A percentile compares a stretch with the other conserved stretches of the same genome.
Evolutionary conservation across 202 grass and related monocot species (phyloP).

Genomic region (Zoysia matrella): DNA sequence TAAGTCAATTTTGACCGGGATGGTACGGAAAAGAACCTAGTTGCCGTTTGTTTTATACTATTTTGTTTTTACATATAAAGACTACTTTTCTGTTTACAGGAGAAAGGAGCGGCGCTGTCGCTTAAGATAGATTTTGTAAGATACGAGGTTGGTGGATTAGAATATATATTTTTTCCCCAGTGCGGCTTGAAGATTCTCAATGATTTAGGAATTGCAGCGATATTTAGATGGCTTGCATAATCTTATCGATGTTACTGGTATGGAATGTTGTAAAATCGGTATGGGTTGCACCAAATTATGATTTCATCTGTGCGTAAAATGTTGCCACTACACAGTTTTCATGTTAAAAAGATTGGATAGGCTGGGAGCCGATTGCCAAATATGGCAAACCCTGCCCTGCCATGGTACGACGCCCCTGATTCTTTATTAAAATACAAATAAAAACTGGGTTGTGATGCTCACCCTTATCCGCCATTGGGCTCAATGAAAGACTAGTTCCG

Average conservation of each 20-base stretch:
- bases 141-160: conserved; percentile 39
- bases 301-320: conserved; percentile 14
- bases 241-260: conserved; percentile 44
- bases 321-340: neutral
- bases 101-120: neutral
- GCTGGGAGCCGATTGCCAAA: neutral
- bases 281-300: conserved; percentile 1
- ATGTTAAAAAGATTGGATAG: neutral
- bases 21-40: neutral
- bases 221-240: conserved; percentile 36
- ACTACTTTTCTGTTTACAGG: neutral
- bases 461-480: no score
- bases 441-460: no score
- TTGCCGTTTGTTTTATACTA: neutral
- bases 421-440: no score
- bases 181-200: conserved; percentile 22
- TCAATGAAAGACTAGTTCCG: no score
- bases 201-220: conserved; percentile 32
- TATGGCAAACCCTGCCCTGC: no score
- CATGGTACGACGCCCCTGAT: no score
- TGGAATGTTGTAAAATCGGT: conserved; percentile 37
- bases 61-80: neutral
- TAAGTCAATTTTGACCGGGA: conserved; percentile 54
- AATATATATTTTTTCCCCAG: conserved; percentile 7
- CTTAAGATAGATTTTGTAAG: conserved; percentile 11